Evolutionary conservation across 2,329 filamentous ascomycete genomes (phyloP).

Genomic region (Talaromyces sp.): DNA sequence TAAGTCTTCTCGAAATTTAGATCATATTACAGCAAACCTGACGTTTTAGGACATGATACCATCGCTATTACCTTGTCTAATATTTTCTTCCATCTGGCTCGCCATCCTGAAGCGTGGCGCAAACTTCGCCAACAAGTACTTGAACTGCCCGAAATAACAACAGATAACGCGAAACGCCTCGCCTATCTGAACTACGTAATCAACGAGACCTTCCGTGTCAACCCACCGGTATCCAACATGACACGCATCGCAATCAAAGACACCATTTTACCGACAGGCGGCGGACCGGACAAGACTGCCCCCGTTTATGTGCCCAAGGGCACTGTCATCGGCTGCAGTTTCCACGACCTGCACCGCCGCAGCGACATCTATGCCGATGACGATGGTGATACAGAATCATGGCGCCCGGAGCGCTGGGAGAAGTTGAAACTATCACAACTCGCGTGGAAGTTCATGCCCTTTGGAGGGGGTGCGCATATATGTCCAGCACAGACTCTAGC

Average conservation of each 20-base stretch:
- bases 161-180: conserved; percentile 14
- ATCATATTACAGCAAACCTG: neutral
- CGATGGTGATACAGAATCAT: conserved; percentile 36
- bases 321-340: conserved; percentile 60
- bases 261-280: conserved; percentile 8
- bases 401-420: conserved; percentile 46
- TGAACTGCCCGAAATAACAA: conserved; percentile 23
- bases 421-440: conserved; percentile 43
- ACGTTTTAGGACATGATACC: conserved; percentile 47
- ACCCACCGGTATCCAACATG: conserved; percentile 46
- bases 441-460: conserved; percentile 37
- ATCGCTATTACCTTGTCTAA: conserved; percentile 44
- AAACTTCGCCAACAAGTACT: conserved; percentile 23
- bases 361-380: conserved; percentile 44
- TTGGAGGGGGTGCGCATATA: conserved; percentile 19
- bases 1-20: conserved; percentile 23
- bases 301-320: conserved; percentile 64
- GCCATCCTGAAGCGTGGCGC: conserved; percentile 19
- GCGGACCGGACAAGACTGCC: conserved; percentile 28
- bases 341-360: conserved; percentile 70
- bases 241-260: conserved; percentile 40
- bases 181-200: conserved; percentile 11
- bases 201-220: conserved; percentile 36
- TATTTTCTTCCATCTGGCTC: conserved; percentile 33
- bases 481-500: conserved; percentile 16